phyloP scores from a whole-genome alignment of 164 flowering plant species.

The Stephania japonica region DNA sequence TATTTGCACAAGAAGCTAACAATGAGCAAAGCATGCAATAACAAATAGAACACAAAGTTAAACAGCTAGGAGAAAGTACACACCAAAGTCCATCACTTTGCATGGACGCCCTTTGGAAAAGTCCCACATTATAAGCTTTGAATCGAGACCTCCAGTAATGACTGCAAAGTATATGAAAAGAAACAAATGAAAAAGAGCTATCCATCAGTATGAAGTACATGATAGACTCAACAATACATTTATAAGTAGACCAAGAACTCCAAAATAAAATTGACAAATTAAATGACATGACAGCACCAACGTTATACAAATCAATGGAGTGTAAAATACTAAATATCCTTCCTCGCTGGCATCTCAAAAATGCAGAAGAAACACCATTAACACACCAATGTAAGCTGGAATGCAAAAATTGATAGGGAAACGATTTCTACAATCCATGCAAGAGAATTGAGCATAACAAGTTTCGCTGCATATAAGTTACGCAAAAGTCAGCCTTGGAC shows the following conservation, averaged over 20 bases:
- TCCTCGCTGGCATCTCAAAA: not conserved
- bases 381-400: not conserved
- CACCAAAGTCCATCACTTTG: conserved; percentile 75
- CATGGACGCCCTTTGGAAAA: conserved; percentile 73
- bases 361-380: not conserved
- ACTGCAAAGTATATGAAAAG: conserved; percentile 33
- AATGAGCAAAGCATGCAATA: not conserved
- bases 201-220: not conserved
- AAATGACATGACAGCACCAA: not conserved
- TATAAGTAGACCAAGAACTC: not conserved
- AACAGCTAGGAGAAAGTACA: conserved; percentile 4
- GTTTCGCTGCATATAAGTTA: too few species aligned
- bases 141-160: conserved; percentile 89
- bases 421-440: not conserved
- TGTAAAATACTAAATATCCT: not conserved
- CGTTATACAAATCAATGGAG: not conserved
- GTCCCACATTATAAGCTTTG: conserved; percentile 89
- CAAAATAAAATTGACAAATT: not conserved
- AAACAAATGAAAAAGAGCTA: not conserved
- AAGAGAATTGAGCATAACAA: not conserved
- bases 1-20: not conserved
- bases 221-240: not conserved
- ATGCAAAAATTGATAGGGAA: not conserved
- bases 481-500: too few species aligned
- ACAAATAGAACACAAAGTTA: not conserved